A percentile compares a stretch with the other conserved stretches of the same genome.
Evolutionary conservation across 345 rosid species (phyloP).

Genomic region (Linum usitatissimum): DNA sequence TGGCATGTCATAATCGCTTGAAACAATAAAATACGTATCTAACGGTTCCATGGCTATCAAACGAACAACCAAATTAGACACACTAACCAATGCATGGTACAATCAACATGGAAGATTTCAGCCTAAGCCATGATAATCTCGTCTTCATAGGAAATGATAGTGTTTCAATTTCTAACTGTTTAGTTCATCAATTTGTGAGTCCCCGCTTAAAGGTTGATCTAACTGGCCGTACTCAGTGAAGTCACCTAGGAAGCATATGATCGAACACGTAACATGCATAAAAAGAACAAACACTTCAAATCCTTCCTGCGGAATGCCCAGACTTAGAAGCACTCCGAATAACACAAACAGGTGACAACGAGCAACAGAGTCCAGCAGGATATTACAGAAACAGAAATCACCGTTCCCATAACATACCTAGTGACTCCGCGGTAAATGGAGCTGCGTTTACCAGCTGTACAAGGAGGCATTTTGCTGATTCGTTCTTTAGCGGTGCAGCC

Average conservation of each 20-base stretch:
- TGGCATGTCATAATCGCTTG: not conserved
- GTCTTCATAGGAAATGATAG: no score
- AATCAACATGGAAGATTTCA: no score
- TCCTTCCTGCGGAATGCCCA: not conserved
- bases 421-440: conserved; percentile 99
- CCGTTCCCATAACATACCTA: conserved; percentile 31
- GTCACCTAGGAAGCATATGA: not conserved
- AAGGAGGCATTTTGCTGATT: conserved; percentile 96
- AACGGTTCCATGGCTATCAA: no score
- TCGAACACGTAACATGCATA: not conserved
- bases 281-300: not conserved
- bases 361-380: not conserved
- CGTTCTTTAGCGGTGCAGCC: conserved; percentile 98
- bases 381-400: not conserved
- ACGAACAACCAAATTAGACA: no score
- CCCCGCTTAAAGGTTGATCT: no score
- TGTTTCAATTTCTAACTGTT: no score
- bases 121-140: no score
- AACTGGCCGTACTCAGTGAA: not conserved
- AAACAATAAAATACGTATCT: no score
- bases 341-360: not conserved
- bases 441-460: conserved; percentile 97
- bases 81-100: no score
- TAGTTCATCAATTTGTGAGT: no score
- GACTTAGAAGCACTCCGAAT: not conserved